phyloP scores from a whole-genome alignment of 2,329 filamentous ascomycete genomes.

The Myriosclerotinia curreyana region DNA sequence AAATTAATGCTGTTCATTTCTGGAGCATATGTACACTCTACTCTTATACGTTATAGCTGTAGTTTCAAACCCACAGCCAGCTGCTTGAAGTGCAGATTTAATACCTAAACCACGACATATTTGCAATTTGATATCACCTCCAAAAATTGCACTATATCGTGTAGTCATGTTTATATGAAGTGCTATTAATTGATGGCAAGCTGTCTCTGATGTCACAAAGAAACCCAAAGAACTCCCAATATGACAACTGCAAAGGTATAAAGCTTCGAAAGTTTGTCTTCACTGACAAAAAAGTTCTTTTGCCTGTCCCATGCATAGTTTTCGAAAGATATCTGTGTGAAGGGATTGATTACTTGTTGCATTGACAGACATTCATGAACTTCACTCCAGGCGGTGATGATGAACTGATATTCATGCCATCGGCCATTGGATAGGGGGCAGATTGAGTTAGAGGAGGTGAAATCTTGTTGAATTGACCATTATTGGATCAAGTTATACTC shows the following conservation, averaged over 20 bases:
- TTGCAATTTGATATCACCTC: neutral
- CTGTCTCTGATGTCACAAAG: neutral
- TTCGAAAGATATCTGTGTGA: neutral
- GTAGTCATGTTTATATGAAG: neutral
- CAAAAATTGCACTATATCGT: neutral
- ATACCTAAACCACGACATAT: neutral
- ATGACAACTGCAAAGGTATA: neutral
- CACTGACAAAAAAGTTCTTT: neutral
- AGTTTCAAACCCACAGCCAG: no score
- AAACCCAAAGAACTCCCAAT: no score
- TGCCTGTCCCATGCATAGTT: neutral
- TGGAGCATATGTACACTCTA: neutral
- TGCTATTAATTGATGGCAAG: neutral
- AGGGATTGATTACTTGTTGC: neutral
- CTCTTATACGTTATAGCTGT: neutral
- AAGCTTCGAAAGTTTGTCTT: neutral
- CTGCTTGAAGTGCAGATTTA: neutral
- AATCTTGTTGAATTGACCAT: neutral
- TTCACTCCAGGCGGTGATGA: neutral
- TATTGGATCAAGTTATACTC: neutral
- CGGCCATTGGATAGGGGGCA: neutral
- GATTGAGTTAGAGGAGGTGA: no score
- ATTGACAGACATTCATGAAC: neutral
- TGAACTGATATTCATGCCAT: neutral
- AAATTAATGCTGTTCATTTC: neutral